Evolutionary conservation across 192 early-diverging fungal genomes (phyloP), one percentile per base, ranked within the genome.

Genomic region (Coemansia sp.): DNA sequence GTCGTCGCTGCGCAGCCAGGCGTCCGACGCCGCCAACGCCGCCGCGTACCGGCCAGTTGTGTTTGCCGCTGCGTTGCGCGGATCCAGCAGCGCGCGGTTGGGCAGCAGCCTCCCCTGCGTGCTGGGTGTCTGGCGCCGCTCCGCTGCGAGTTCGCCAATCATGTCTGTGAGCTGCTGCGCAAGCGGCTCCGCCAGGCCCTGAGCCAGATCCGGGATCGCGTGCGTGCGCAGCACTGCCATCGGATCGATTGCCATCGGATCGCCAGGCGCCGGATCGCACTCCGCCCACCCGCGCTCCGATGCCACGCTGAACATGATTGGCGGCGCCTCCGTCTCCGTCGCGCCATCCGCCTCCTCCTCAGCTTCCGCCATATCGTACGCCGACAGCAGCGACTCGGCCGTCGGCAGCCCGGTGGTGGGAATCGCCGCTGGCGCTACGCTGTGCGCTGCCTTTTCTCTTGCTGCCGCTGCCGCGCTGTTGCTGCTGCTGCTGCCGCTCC

Each of bases 121-220:
- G 7, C 42, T 11, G 7, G 0, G 44, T 32, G 4, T 11, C 3
- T 25, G 61, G 0, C 7, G 49, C 2, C 49, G 32, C 32, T 32
- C 4, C 32, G 13, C 42, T 13, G 20, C 13, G 22, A 63, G 44
- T 10, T 49, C 44, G 64, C 61, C 73, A 6, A 72, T 69, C 42
- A 76, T 61, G 38, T 57, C 74, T 62, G 64, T 72, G 70, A 76
- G 75, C 46, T 61, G 66, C 46, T 68, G 68, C 60, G 75, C 46
- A 1, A 76, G 67, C 14, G 50, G 22, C 39, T 76, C 79, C 10
- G 79, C 54, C 43, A 81, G 64, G 0, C 73, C 74, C 32, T 67
- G 58, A n/a, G 67, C 22, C 50, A 72, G 43, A 20, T 81, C 79
- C 0, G 73, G 74, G 61, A 81, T 46, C 7, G 53, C 65, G 51